These are phyloP conservation scores for Globisporangium spiculum DNA, from an alignment of 352 stramenopile genomes.

Conservation along the genomic window DNA sequence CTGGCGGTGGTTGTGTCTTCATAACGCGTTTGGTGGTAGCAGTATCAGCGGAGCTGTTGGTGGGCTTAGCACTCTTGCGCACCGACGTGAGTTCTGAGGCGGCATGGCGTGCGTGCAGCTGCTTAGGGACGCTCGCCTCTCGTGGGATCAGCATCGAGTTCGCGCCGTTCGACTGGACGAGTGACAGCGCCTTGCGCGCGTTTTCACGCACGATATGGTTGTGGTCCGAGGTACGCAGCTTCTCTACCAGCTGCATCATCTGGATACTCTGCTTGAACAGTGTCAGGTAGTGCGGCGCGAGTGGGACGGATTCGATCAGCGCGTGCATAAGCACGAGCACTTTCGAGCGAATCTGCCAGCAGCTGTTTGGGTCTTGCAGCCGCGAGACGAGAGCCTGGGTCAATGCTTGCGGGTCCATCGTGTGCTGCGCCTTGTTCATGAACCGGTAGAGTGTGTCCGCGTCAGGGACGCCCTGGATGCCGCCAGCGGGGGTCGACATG, in stretches of 20 bases:
- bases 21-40: slow-evolving; percentile 13
- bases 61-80: slow-evolving; percentile 1
- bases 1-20: slow-evolving; percentile 14
- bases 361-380: slow-evolving; percentile 30
- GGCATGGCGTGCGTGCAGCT: slow-evolving; percentile 23
- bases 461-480: slow-evolving; percentile 56
- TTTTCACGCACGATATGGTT: slow-evolving; percentile 48
- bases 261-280: slow-evolving; percentile 23
- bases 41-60: neutral
- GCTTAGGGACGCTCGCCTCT: slow-evolving; percentile 7
- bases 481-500: slow-evolving; percentile 42
- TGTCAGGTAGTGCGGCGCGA: slow-evolving; percentile 30
- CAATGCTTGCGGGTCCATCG: slow-evolving; percentile 31
- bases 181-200: slow-evolving; percentile 49
- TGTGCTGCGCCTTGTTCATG: slow-evolving; percentile 32
- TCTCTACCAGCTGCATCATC: slow-evolving; percentile 35
- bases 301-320: slow-evolving; percentile 42
- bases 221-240: slow-evolving; percentile 29
- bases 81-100: slow-evolving; percentile 7
- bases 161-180: slow-evolving; percentile 48
- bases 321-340: slow-evolving; percentile 51
- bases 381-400: slow-evolving; percentile 30
- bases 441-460: slow-evolving; percentile 42
- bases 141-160: slow-evolving; percentile 38
- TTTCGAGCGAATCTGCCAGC: slow-evolving; percentile 59